Evolutionary conservation across 257 asterid genomes (phyloP).

Genomic region (Salvia splendens): DNA sequence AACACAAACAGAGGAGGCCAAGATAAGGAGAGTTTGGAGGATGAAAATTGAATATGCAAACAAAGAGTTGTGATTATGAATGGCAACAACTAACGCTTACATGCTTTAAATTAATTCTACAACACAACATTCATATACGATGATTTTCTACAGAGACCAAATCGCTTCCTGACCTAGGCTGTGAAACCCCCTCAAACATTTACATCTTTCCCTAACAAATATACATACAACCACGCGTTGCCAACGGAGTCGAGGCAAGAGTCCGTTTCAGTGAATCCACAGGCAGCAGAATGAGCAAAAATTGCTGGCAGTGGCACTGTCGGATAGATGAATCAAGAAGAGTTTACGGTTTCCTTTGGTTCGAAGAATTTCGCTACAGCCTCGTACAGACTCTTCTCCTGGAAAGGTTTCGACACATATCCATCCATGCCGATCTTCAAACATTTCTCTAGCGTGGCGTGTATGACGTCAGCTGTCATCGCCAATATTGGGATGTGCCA

Average conservation of each 20-base stretch:
- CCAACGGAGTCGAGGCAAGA: constrained; percentile 14
- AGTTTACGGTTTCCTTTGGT: constrained; percentile 36
- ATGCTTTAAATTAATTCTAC: constrained; percentile 22
- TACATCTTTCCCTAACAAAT: constrained; percentile 29
- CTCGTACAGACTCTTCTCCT: constrained; percentile 75
- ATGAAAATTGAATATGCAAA: background rate
- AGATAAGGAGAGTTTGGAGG: too few relatives aligned
- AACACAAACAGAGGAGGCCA: too few relatives aligned
- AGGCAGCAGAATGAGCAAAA: constrained; percentile 47
- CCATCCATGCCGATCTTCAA: constrained; percentile 84
- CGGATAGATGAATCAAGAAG: constrained; percentile 12
- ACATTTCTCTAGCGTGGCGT: constrained; percentile 78
- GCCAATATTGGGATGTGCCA: constrained; percentile 89
- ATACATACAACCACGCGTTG: constrained; percentile 22
- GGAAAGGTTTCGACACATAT: constrained; percentile 86
- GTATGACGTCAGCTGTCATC: constrained; percentile 94
- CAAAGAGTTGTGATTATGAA: background rate
- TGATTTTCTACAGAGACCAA: background rate
- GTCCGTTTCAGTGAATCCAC: background rate
- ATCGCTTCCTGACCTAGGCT: constrained; percentile 6
- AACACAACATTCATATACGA: background rate
- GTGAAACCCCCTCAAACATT: background rate
- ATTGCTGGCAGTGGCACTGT: constrained; percentile 29
- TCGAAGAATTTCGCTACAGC: constrained; percentile 80
- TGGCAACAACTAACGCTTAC: constrained; percentile 7